Percentiles rank a stretch among this genome's conserved stretches.
Conservation (phyloP, 148 eudicot genomes). For the Arctostaphylos glauca region DNA sequence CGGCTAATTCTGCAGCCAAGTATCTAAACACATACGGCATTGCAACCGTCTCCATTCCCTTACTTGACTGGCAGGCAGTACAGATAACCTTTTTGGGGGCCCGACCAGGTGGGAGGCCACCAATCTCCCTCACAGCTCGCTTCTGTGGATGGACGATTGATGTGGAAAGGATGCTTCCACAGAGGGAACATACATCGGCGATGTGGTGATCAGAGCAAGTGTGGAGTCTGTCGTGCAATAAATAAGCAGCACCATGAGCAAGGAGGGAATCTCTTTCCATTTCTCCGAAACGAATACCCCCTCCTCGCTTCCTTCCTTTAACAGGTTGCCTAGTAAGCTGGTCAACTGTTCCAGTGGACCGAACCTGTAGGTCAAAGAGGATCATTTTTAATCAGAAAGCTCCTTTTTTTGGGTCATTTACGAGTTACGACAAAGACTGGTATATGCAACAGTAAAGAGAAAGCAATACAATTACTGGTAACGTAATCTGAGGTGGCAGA, state of each 20-base stretch:
- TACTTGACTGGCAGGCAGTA: conserved; percentile 63
- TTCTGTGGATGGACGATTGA: conserved; percentile 48
- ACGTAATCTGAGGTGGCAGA: too few species aligned
- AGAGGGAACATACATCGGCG: conserved; percentile 85
- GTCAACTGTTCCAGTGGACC: conserved; percentile 85
- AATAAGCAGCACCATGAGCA: conserved; percentile 93
- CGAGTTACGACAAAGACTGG: background rate
- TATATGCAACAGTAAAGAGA: background rate
- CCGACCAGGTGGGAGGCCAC: conserved; percentile 58
- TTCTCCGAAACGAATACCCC: conserved; percentile 95
- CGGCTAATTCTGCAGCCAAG: conserved; percentile 88
- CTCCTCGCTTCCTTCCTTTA: conserved; percentile 93
- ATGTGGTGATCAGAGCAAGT: conserved; percentile 85
- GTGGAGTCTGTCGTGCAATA: conserved; percentile 83
- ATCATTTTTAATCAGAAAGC: background rate
- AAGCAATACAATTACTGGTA: background rate
- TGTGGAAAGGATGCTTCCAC: conserved; percentile 80
- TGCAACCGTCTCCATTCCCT: conserved; percentile 93
- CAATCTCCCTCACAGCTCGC: conserved; percentile 43
- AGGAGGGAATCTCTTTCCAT: conserved; percentile 96
- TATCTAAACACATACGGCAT: conserved; percentile 92
- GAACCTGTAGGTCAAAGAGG: conserved; percentile 49
- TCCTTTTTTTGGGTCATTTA: background rate
- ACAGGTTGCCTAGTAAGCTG: conserved; percentile 84
- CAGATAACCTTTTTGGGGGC: conserved; percentile 69